phyloP scores from a whole-genome alignment of 768 basidiomycete genomes.

The Exsudoporus frostii region DNA sequence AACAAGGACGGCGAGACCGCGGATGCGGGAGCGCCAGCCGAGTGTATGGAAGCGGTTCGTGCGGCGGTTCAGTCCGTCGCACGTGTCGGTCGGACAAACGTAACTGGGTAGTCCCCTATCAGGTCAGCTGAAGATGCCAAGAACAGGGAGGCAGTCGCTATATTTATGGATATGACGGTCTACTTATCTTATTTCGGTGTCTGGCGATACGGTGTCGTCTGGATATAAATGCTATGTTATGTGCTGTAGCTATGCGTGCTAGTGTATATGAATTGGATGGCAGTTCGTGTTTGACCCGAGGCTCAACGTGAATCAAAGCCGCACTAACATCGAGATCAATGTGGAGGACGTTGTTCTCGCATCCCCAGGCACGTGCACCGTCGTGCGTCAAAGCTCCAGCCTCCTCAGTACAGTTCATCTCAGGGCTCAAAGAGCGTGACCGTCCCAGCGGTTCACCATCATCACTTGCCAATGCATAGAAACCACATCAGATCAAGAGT shows the following conservation, averaged over 20 bases:
- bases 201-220: not conserved
- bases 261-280: not conserved
- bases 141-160: not conserved
- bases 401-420: constrained; percentile 19
- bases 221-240: not conserved
- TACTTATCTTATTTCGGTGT: not conserved
- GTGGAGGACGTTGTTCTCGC: not conserved
- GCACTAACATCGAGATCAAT: not conserved
- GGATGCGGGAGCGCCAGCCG: constrained; percentile 17
- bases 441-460: constrained; percentile 29
- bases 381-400: constrained; percentile 12
- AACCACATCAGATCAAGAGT: too few species aligned
- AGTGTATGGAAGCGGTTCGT: constrained; percentile 27
- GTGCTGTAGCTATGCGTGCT: not conserved
- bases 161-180: not conserved
- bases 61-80: constrained; percentile 22
- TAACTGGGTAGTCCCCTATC: not conserved
- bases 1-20: not conserved
- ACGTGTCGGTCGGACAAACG: constrained; percentile 18
- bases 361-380: too few species aligned
- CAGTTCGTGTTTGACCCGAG: not conserved
- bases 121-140: not conserved
- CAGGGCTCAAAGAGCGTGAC: constrained; percentile 16
- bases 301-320: not conserved
- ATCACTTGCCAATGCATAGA: constrained; percentile 11